Conservation (phyloP, 1,284 basidiomycete genomes). For the Vanrija sp. region DNA sequence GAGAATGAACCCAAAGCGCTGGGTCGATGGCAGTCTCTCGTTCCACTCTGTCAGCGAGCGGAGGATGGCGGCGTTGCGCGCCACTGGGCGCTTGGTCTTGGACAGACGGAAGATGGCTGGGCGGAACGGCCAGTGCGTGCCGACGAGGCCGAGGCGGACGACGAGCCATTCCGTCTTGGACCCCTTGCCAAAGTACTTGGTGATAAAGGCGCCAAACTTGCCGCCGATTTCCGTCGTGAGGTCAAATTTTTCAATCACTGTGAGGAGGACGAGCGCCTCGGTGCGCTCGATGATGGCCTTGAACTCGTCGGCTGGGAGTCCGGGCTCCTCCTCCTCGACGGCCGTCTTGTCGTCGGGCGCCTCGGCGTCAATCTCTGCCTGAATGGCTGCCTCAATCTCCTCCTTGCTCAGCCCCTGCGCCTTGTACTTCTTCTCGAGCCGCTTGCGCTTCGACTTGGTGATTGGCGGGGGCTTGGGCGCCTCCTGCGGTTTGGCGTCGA, state of each 20-base stretch:
- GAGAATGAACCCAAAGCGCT: slow-evolving; percentile 5
- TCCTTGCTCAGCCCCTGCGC: background rate
- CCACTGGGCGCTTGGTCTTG: slow-evolving; percentile 3
- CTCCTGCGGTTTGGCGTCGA: too few species aligned
- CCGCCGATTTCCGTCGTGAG: slow-evolving; percentile 1
- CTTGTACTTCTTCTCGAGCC: slow-evolving; percentile 1
- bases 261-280: slow-evolving; percentile 8
- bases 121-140: slow-evolving; percentile 10
- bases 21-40: background rate
- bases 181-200: background rate
- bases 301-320: slow-evolving; percentile 5
- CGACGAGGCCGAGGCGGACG: slow-evolving; percentile 9
- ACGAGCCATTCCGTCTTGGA: slow-evolving; percentile 5
- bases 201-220: background rate
- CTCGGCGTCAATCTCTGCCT: slow-evolving; percentile 2
- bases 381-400: background rate
- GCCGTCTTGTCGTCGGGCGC: background rate
- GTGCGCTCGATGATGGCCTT: slow-evolving; percentile 7
- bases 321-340: slow-evolving; percentile 1
- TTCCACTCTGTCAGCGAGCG: slow-evolving; percentile 10
- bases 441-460: background rate
- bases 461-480: too few species aligned
- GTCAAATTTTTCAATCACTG: slow-evolving; percentile 3
- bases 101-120: slow-evolving; percentile 5
- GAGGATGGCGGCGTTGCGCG: slow-evolving; percentile 5